Evolutionary conservation across 768 basidiomycete species (phyloP), one percentile per base, ranked within the genome.

Genomic region (Auriscalpium orientale): DNA sequence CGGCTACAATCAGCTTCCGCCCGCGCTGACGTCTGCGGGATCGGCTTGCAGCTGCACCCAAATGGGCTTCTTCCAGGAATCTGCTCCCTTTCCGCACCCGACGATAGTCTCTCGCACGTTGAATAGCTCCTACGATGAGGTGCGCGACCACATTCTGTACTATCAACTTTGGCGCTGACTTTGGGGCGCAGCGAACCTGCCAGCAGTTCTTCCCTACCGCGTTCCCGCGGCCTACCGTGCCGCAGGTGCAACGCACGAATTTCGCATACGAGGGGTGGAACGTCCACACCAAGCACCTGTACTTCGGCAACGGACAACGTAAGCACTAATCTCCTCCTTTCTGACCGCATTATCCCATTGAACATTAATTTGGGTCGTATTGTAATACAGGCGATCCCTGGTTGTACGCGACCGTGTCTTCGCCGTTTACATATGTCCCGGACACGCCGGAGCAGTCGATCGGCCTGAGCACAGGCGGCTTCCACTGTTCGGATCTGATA

Each of bases 1-100:
- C 28, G 28, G 28, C 28, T 28, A 28, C 7, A 0, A 4, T 28
- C 28, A 28, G 51, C 35, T 18, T 44, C 35, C 16, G 47, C 2
- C 44, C 33, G 35, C 3, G 15, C 18, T 21, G n/a, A 56, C 5
- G 7, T 34, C 16, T 21, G 48, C 15, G n/a, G 38, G 15, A 13
- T 49, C 10, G 3, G 21, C 13, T 36, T 56, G 35, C 46, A 85
- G 84, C 4, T 89, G 87, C 64, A 87, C 84, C 62, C 78, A 89
- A 70, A 76, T 89, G 1, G 87, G 87, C 33, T 86, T 33, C 34
- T 54, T 54, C 35, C 53, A 54, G 28, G 53, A 54, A 12, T 20
- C 45, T 3, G 53, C 53, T 1, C 53, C 53, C 8, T 10, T 11
- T 3, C 4, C 15, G 16, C 12, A 44, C 15, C 47, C 47, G 12